phyloP scores from a whole-genome alignment of 164 flowering plant genomes.

The Chimonanthus praecox region DNA sequence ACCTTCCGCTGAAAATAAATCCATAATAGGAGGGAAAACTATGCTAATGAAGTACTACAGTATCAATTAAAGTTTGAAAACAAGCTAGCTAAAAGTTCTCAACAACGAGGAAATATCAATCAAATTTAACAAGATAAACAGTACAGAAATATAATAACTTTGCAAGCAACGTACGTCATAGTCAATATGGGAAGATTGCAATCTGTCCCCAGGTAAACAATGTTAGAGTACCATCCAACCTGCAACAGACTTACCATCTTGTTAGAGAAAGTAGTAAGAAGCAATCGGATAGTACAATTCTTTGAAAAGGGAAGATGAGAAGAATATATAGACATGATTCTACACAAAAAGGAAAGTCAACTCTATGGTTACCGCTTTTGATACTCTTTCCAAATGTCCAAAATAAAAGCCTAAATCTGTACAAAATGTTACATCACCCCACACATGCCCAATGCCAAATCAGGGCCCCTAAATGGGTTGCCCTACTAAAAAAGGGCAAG shows the following conservation, averaged over 20 bases:
- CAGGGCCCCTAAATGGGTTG: too few relatives aligned
- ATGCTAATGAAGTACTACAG: not conserved
- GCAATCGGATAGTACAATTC: not conserved
- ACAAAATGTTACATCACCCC: too few relatives aligned
- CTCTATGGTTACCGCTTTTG: too few relatives aligned
- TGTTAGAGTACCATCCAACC: constrained; percentile 78
- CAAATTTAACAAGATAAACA: not conserved
- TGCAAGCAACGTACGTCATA: constrained; percentile 58
- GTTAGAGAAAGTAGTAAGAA: not conserved
- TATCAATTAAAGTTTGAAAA: not conserved
- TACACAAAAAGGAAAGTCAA: too few relatives aligned
- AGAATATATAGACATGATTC: too few relatives aligned
- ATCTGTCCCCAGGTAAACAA: constrained; percentile 73
- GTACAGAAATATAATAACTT: not conserved
- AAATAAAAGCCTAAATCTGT: too few relatives aligned
- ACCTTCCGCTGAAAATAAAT: not conserved
- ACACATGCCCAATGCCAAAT: too few relatives aligned
- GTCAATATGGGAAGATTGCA: constrained; percentile 66
- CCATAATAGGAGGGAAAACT: not conserved
- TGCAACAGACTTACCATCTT: constrained; percentile 26
- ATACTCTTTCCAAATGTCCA: too few relatives aligned
- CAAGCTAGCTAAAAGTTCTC: not conserved
- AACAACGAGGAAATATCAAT: not conserved
- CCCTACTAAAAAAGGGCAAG: too few relatives aligned
- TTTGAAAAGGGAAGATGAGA: too few relatives aligned